A percentile compares a stretch with the other conserved stretches of the same genome.
These are phyloP conservation scores for Francoa sonchifolia DNA, from an alignment of 441 rosid species.

Conservation along the genomic window DNA sequence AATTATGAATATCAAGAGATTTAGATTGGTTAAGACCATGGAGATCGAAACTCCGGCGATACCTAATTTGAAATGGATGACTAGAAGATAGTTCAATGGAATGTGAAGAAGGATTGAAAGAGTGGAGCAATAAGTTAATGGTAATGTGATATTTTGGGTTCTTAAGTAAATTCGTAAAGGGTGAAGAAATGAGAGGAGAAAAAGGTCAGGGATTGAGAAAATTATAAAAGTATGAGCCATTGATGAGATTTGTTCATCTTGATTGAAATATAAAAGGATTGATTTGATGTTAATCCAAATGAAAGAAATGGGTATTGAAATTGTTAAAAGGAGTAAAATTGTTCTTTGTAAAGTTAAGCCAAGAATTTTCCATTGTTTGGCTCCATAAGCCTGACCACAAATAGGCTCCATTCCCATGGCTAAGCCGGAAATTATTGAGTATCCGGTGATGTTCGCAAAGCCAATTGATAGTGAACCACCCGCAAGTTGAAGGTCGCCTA, in stretches of 20 bases:
- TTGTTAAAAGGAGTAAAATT: slow-evolving; percentile 75
- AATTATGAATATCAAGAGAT: slow-evolving; percentile 49
- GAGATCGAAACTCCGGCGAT: slow-evolving; percentile 77
- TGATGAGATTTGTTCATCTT: slow-evolving; percentile 65
- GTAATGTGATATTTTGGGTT: slow-evolving; percentile 77
- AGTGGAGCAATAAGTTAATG: slow-evolving; percentile 79
- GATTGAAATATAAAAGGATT: slow-evolving; percentile 72
- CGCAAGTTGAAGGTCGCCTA: slow-evolving; percentile 89
- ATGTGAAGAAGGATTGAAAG: slow-evolving; percentile 67
- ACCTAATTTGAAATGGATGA: slow-evolving; percentile 64
- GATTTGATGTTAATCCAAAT: slow-evolving; percentile 65
- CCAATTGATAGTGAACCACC: slow-evolving; percentile 93
- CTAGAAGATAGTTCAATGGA: slow-evolving; percentile 64
- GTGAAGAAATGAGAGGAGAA: slow-evolving; percentile 80
- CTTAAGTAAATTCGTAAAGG: slow-evolving; percentile 79
- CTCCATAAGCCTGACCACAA: slow-evolving; percentile 94
- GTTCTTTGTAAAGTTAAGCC: slow-evolving; percentile 90
- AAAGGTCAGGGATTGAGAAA: slow-evolving; percentile 77
- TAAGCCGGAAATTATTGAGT: slow-evolving; percentile 89
- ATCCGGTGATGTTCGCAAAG: slow-evolving; percentile 93
- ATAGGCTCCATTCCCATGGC: slow-evolving; percentile 99
- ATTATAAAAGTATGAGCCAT: slow-evolving; percentile 66
- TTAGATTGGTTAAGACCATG: slow-evolving; percentile 87
- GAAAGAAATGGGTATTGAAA: slow-evolving; percentile 70
- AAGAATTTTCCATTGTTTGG: slow-evolving; percentile 77